Evolutionary conservation across 2,329 filamentous ascomycete genomes (phyloP).

Genomic region (Plenodomus biglobosus): DNA sequence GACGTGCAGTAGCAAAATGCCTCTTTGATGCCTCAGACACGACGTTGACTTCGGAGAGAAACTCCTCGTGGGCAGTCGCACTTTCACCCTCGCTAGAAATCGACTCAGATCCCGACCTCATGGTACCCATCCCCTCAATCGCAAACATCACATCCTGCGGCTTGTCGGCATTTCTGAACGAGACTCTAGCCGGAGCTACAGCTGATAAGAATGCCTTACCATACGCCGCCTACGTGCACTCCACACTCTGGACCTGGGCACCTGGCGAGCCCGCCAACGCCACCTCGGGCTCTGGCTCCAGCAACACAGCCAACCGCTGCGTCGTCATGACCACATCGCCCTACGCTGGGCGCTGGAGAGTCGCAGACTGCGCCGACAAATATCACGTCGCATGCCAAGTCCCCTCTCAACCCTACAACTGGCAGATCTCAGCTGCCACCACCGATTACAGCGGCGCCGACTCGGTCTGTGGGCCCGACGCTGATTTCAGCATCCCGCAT

Average conservation of each 20-base stretch:
- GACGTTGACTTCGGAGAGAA: slow-evolving; percentile 50
- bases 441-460: slow-evolving; percentile 50
- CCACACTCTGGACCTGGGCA: slow-evolving; percentile 63
- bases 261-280: slow-evolving; percentile 57
- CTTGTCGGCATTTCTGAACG: slow-evolving; percentile 61
- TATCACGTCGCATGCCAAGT: slow-evolving; percentile 61
- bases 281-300: slow-evolving; percentile 23
- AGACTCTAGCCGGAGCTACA: slow-evolving; percentile 54
- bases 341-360: slow-evolving; percentile 59
- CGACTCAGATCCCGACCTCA: slow-evolving; percentile 26
- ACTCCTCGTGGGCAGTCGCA: slow-evolving; percentile 49
- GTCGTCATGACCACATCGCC: slow-evolving; percentile 54
- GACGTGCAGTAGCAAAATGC: slow-evolving; percentile 55
- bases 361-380: slow-evolving; percentile 56
- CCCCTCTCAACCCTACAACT: slow-evolving; percentile 57
- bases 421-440: slow-evolving; percentile 53
- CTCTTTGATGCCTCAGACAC: slow-evolving; percentile 51
- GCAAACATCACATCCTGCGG: slow-evolving; percentile 58
- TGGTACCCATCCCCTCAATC: slow-evolving; percentile 28
- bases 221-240: slow-evolving; percentile 56
- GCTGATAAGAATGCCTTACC: slow-evolving; percentile 51
- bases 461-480: slow-evolving; percentile 51
- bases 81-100: slow-evolving; percentile 18
- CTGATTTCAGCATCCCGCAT: slow-evolving; percentile 59
- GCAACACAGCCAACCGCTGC: slow-evolving; percentile 51